phyloP scores from a whole-genome alignment of 2,329 filamentous ascomycete genomes.

The Cladosporium sp. region DNA sequence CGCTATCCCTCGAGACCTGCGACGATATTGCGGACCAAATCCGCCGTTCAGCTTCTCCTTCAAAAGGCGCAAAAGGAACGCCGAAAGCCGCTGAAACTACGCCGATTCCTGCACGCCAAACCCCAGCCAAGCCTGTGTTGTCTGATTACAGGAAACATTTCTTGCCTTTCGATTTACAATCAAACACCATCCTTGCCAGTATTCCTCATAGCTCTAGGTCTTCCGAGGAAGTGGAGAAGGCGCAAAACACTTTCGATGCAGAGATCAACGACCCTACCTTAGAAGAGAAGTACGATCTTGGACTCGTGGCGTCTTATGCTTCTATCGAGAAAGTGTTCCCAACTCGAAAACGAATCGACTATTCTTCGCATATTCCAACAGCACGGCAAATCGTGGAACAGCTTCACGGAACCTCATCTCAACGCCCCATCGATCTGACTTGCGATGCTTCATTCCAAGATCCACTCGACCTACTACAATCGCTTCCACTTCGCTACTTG shows the following conservation, averaged over 20 bases:
- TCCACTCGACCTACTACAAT: slow-evolving; percentile 20
- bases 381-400: slow-evolving; percentile 35
- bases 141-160: slow-evolving; percentile 59
- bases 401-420: slow-evolving; percentile 37
- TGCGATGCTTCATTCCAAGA: slow-evolving; percentile 21
- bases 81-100: slow-evolving; percentile 21
- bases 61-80: slow-evolving; percentile 16
- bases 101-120: neutral
- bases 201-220: slow-evolving; percentile 17
- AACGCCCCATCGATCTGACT: slow-evolving; percentile 41
- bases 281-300: slow-evolving; percentile 28
- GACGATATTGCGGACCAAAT: slow-evolving; percentile 25
- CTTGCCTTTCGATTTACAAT: slow-evolving; percentile 73
- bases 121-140: slow-evolving; percentile 22
- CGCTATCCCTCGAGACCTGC: slow-evolving; percentile 30
- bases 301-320: slow-evolving; percentile 20
- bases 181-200: slow-evolving; percentile 66
- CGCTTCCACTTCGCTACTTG: slow-evolving; percentile 59
- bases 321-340: slow-evolving; percentile 11
- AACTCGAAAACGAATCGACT: neutral
- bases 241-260: slow-evolving; percentile 26
- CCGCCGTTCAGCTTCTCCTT: slow-evolving; percentile 22
- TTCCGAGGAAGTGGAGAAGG: slow-evolving; percentile 10
- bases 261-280: slow-evolving; percentile 26
- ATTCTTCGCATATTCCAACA: neutral